Evolutionary conservation across 345 rosid species (phyloP), one percentile per base, ranked within the genome.

Genomic region (Hirschfeldia incana): DNA sequence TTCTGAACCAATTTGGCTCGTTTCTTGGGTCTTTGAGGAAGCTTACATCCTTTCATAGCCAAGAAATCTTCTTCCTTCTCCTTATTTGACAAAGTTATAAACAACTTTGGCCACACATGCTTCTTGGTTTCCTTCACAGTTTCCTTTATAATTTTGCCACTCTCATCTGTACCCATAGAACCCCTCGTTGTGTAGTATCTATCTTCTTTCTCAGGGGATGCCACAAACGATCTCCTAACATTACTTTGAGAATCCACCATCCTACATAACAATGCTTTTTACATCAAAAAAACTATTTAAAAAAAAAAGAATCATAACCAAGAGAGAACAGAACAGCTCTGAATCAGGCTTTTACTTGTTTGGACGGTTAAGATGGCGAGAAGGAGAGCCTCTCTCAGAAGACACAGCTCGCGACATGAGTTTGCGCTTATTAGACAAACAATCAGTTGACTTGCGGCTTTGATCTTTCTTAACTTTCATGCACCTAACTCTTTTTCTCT

Each of bases 41-140:
- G 97, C 80, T 90, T 94, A 71, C 98, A 90, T 13, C 97, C 98
- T 85, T 94, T 94, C 96, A 94, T 89, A 34, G 94, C 92, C 89
- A 92, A 82, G 87, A 90, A 92, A 87, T 94, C 97, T 81, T 92
- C 96, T 84, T 94, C 98, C 82, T 92, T 94, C 82, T 92, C 97
- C 86, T 94, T 94, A 81, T 78, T 90, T 1, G 98, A 94, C 83
- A 94, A 76, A 67, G 92, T 55, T 29, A 85, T 79, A 72, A 87
- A 88, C 75, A 94, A 81, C 76, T 81, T 92, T 32, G 97, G 98
- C 98, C 98, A 90, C 53, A 87, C 92, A 32, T 72, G 67, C 11
- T 78, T 64, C 69, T 87, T 94, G 0, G 85, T 88, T 80, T 94
- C 94, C 87, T 84, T 90, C 33, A 85, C 73, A 83, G 81, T 79